These are phyloP conservation scores for Dothistroma septosporum DNA, from an alignment of 2,329 filamentous ascomycete species.

Conservation along the genomic window DNA sequence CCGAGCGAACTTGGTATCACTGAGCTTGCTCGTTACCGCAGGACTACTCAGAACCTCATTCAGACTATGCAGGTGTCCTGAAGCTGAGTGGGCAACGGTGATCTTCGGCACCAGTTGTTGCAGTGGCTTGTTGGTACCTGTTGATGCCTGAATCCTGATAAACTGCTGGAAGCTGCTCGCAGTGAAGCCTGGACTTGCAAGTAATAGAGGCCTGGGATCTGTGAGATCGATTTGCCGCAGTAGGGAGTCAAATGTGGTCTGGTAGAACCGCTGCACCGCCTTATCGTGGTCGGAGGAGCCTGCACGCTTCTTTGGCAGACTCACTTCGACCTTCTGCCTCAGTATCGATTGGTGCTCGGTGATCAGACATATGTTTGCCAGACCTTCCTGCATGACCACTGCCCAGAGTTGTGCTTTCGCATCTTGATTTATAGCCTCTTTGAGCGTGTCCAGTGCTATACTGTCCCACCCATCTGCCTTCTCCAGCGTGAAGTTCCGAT, in stretches of 20 bases:
- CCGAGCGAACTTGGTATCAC: conserved; percentile 80
- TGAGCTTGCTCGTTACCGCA: conserved; percentile 71
- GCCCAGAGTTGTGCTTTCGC: conserved; percentile 80
- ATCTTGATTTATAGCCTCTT: conserved; percentile 73
- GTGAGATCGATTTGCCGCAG: conserved; percentile 72
- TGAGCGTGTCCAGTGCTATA: conserved; percentile 71
- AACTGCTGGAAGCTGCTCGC: conserved; percentile 76
- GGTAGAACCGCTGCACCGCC: conserved; percentile 62
- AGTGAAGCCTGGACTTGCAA: conserved; percentile 86
- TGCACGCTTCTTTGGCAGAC: conserved; percentile 64
- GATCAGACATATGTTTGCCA: conserved; percentile 78
- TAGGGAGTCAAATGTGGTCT: conserved; percentile 70
- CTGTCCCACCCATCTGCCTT: conserved; percentile 88
- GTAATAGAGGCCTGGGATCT: conserved; percentile 65
- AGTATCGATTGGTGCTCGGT: conserved; percentile 75
- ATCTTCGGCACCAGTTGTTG: conserved; percentile 59
- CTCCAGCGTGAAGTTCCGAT: conserved; percentile 81
- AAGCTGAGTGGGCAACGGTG: conserved; percentile 74
- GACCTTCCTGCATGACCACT: conserved; percentile 86
- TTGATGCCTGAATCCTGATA: conserved; percentile 58
- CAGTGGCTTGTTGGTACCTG: conserved; percentile 69
- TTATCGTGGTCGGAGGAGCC: conserved; percentile 62
- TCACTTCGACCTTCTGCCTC: conserved; percentile 64
- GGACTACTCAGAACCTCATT: conserved; percentile 81
- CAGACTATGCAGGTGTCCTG: conserved; percentile 80